phyloP scores from a whole-genome alignment of 192 early-diverging fungal species.

The Dissophora ornata region DNA sequence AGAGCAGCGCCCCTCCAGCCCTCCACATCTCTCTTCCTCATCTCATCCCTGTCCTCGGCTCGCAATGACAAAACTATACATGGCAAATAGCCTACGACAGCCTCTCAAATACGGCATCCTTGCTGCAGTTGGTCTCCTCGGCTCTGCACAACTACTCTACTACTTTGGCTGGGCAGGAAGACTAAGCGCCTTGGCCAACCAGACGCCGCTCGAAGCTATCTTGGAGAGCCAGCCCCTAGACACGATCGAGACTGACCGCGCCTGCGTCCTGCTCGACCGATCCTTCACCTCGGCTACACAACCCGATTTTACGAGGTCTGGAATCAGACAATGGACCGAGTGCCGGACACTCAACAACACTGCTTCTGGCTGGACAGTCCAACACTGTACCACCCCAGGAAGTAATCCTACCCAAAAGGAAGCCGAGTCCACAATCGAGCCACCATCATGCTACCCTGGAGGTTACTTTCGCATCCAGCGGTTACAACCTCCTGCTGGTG shows the following conservation, averaged over 20 bases:
- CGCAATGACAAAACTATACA: not conserved
- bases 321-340: slow-evolving; percentile 24
- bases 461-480: slow-evolving; percentile 41
- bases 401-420: slow-evolving; percentile 9
- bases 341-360: slow-evolving; percentile 16
- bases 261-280: slow-evolving; percentile 35
- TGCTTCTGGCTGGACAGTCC: slow-evolving; percentile 17
- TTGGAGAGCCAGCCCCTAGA: slow-evolving; percentile 17
- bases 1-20: too few relatives aligned
- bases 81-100: not conserved
- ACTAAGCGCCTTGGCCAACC: not conserved
- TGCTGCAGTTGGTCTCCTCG: slow-evolving; percentile 11
- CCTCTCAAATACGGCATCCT: slow-evolving; percentile 17
- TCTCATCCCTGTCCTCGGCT: too few relatives aligned
- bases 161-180: slow-evolving; percentile 17
- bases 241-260: slow-evolving; percentile 28
- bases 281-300: slow-evolving; percentile 11
- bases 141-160: slow-evolving; percentile 14
- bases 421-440: not conserved
- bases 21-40: too few relatives aligned
- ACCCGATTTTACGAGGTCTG: slow-evolving; percentile 21
- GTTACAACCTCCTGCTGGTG: not conserved
- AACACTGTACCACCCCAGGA: slow-evolving; percentile 28
- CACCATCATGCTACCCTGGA: slow-evolving; percentile 31
- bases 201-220: not conserved